Percentiles rank a stretch among this genome's conserved stretches.
Evolutionary conservation across 192 early-diverging fungal species (phyloP).

Genomic region (Funneliformis geosporum): DNA sequence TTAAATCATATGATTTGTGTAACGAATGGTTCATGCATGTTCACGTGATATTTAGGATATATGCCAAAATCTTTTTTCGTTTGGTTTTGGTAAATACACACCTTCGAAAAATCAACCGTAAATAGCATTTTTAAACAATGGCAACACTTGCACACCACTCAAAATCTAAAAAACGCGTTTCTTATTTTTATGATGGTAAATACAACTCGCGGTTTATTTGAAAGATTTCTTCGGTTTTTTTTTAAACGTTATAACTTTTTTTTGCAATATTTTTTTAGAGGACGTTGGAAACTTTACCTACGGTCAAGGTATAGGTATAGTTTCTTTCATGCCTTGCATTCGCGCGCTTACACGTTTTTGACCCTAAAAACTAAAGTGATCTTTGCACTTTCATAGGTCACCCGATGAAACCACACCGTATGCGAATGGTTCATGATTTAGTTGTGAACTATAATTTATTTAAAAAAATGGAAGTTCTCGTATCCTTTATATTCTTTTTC

Average conservation of each 20-base stretch:
- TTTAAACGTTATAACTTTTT: not conserved
- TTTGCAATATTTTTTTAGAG: slow-evolving; percentile 30
- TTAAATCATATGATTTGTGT: too few species aligned
- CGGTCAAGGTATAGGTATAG: slow-evolving; percentile 60
- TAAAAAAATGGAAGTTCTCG: slow-evolving; percentile 86
- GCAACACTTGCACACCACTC: not conserved
- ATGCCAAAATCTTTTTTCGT: too few species aligned
- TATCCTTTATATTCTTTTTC: slow-evolving; percentile 16
- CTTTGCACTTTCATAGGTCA: slow-evolving; percentile 55
- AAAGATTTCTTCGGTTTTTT: not conserved
- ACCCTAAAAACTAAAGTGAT: not conserved
- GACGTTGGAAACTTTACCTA: slow-evolving; percentile 85
- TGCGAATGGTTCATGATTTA: slow-evolving; percentile 91
- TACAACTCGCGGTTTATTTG: not conserved
- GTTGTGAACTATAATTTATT: slow-evolving; percentile 91
- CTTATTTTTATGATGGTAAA: slow-evolving; percentile 68
- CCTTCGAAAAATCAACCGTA: not conserved
- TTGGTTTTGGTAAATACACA: too few species aligned
- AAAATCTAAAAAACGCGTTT: slow-evolving; percentile 55
- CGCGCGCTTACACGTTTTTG: not conserved
- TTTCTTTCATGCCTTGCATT: not conserved
- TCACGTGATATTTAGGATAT: too few species aligned
- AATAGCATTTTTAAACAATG: not conserved
- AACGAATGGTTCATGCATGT: too few species aligned
- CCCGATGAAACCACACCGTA: slow-evolving; percentile 96